phyloP scores from a whole-genome alignment of 2,329 filamentous ascomycete species.

The Paecilomyces sp. region DNA sequence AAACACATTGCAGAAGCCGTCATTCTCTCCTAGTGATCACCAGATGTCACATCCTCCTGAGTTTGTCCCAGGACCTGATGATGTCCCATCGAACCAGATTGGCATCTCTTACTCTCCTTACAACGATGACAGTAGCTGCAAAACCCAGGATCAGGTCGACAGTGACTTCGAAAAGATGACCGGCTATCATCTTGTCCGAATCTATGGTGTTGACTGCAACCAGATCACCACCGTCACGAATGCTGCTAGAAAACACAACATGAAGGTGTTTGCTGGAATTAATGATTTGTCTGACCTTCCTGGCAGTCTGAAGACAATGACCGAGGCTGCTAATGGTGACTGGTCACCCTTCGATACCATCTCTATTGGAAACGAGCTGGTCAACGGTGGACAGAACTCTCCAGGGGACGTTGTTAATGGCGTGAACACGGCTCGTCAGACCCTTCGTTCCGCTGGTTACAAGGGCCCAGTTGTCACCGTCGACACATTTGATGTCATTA shows the following conservation, averaged over 20 bases:
- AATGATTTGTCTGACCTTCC: slow-evolving; percentile 55
- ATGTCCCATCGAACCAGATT: slow-evolving; percentile 12
- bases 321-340: slow-evolving; percentile 52
- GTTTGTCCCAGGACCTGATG: neutral
- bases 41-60: neutral
- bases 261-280: slow-evolving; percentile 69
- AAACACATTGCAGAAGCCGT: neutral
- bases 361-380: slow-evolving; percentile 72
- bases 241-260: slow-evolving; percentile 56
- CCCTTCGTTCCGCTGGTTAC: slow-evolving; percentile 59
- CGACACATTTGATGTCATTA: slow-evolving; percentile 67
- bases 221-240: slow-evolving; percentile 58
- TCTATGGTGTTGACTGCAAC: slow-evolving; percentile 75
- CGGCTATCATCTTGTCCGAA: slow-evolving; percentile 58
- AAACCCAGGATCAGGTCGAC: slow-evolving; percentile 55
- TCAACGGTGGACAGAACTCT: slow-evolving; percentile 56
- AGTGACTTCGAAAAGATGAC: slow-evolving; percentile 56
- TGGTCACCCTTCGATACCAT: slow-evolving; percentile 67
- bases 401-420: slow-evolving; percentile 49
- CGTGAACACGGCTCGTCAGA: slow-evolving; percentile 50
- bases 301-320: slow-evolving; percentile 54
- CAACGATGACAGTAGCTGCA: slow-evolving; percentile 55
- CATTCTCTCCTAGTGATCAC: neutral
- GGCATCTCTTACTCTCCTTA: slow-evolving; percentile 56
- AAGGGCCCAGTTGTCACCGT: slow-evolving; percentile 68